A percentile compares a stretch with the other conserved stretches of the same genome.
Evolutionary conservation across 371 early-diverging fungal species (phyloP).

Genomic region (Blakeslea trispora): DNA sequence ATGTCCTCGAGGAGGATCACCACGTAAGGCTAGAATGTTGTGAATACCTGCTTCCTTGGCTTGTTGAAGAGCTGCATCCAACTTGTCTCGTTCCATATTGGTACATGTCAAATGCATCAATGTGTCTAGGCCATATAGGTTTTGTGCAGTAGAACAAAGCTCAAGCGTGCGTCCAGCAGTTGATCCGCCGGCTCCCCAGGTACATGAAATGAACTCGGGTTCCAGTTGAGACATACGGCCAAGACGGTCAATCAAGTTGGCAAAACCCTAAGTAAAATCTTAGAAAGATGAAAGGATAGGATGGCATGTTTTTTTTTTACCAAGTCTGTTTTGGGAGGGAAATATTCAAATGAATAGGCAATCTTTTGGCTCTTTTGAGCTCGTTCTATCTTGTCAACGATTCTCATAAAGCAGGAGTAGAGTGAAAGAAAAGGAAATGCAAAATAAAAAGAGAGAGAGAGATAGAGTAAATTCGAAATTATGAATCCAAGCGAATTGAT

Average conservation of each 20-base stretch:
- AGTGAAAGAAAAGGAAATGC: constrained; percentile 2
- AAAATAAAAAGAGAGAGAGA: not conserved
- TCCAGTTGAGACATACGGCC: constrained; percentile 83
- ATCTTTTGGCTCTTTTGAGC: constrained; percentile 38
- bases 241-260: constrained; percentile 91
- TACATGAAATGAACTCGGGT: constrained; percentile 92
- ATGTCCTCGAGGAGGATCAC: constrained; percentile 81
- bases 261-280: constrained; percentile 83
- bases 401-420: constrained; percentile 67
- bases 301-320: too few relatives aligned
- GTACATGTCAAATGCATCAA: constrained; percentile 97
- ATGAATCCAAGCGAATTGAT: not conserved
- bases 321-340: constrained; percentile 95
- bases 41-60: constrained; percentile 89
- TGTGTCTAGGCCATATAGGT: constrained; percentile 84
- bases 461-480: not conserved
- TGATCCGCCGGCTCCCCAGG: constrained; percentile 97
- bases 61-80: constrained; percentile 81
- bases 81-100: constrained; percentile 87
- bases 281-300: too few relatives aligned
- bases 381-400: constrained; percentile 54
- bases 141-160: constrained; percentile 82
- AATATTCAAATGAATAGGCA: constrained; percentile 93
- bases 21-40: constrained; percentile 95
- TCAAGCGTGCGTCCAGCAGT: constrained; percentile 85